Percentiles rank a stretch among this genome's conserved stretches.
Evolutionary conservation across 129 eudicot species (phyloP).

Genomic region (Helichrysum umbraculigerum): DNA sequence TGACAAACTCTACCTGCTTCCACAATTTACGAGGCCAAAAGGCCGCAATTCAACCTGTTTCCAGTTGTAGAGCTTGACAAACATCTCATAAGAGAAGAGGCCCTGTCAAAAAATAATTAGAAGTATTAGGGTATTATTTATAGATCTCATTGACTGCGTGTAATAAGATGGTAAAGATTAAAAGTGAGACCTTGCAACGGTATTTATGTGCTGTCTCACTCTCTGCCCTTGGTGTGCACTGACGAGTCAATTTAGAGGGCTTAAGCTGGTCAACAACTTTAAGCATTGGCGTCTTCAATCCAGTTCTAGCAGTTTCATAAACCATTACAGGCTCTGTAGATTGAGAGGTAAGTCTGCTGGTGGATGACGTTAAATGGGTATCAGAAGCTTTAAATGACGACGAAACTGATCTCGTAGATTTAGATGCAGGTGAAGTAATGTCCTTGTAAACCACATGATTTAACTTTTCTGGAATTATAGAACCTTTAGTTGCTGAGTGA

Average conservation of each 20-base stretch:
- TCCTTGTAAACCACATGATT: constrained; percentile 14
- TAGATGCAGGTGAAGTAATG: constrained; percentile 18
- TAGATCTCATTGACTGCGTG: not conserved
- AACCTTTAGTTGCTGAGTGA: constrained; percentile 15
- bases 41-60: constrained; percentile 70
- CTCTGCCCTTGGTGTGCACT: constrained; percentile 38
- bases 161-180: constrained; percentile 8
- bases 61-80: constrained; percentile 81
- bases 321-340: constrained; percentile 34
- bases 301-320: constrained; percentile 40
- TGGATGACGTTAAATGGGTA: constrained; percentile 33
- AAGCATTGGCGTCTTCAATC: constrained; percentile 48
- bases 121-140: not conserved
- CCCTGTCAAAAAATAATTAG: constrained; percentile 42
- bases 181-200: constrained; percentile 45
- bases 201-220: constrained; percentile 45
- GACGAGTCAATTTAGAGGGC: constrained; percentile 48
- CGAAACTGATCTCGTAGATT: constrained; percentile 31
- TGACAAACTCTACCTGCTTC: constrained; percentile 66
- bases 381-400: constrained; percentile 23
- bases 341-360: constrained; percentile 29
- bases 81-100: constrained; percentile 68
- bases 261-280: constrained; percentile 66
- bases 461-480: constrained; percentile 24
- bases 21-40: constrained; percentile 81